Conservation (phyloP, 2,329 filamentous ascomycete species). For the Pyrenophora tritici-repentis region DNA sequence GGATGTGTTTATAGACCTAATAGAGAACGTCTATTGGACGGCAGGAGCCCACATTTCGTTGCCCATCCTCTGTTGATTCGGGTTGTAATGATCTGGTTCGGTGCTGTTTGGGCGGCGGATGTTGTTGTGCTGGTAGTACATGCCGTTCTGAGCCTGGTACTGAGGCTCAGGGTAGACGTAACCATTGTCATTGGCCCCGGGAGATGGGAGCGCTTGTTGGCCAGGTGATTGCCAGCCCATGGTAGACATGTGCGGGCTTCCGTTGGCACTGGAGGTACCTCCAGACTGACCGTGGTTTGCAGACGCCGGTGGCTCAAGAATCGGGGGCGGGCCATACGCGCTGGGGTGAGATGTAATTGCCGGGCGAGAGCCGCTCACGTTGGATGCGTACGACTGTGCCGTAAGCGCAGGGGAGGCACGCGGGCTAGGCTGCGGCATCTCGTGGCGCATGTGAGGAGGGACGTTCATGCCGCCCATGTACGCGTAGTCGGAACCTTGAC, state of each 20-base stretch:
- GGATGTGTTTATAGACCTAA: not conserved
- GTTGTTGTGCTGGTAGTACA: constrained; percentile 73
- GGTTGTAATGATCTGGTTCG: constrained; percentile 61
- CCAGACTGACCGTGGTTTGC: constrained; percentile 75
- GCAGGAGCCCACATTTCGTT: constrained; percentile 51
- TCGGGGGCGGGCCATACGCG: constrained; percentile 80
- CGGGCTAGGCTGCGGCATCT: constrained; percentile 73
- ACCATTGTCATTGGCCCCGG: constrained; percentile 68
- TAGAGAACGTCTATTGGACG: constrained; percentile 42
- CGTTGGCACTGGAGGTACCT: constrained; percentile 64
- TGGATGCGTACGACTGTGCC: constrained; percentile 67
- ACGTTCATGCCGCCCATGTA: constrained; percentile 81
- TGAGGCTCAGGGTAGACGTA: constrained; percentile 81
- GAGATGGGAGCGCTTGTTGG: constrained; percentile 73
- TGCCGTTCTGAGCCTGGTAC: constrained; percentile 64
- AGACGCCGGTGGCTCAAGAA: constrained; percentile 79
- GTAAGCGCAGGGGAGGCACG: constrained; percentile 66
- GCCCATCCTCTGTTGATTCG: constrained; percentile 46
- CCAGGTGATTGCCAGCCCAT: constrained; percentile 87
- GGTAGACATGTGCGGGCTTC: constrained; percentile 82
- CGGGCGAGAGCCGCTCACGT: constrained; percentile 55
- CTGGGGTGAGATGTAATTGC: constrained; percentile 83
- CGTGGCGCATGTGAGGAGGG: constrained; percentile 78
- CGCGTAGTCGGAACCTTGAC: constrained; percentile 69
- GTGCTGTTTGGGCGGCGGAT: constrained; percentile 77